Base-by-base conservation (phyloP, 768 basidiomycete genomes). In the Leccinum longicurvipes region DNA sequence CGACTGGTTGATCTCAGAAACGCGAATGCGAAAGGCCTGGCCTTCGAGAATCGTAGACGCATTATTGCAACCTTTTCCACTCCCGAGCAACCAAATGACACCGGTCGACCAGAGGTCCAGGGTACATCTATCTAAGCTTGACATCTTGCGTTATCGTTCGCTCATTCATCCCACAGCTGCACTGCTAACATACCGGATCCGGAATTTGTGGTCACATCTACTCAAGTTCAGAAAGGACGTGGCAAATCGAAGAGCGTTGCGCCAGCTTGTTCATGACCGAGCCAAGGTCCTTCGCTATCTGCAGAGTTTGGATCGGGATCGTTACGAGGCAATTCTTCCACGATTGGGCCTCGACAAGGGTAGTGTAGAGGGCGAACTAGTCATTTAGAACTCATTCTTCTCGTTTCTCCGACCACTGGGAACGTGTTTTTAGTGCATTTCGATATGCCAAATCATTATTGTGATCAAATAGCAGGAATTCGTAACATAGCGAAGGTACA, bases 71-170 rank as follows among this genome's bases (percentile, higher is more conserved):
- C 82, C 27, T 98, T 98, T 73, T 96, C 94, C 1, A 76, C 79
- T 7, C 78, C 81, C 0, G 78, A 77, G 50, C 86, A 82, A 60
- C 80, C 80, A 23, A 83, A 79, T 56, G 90, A 95, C 69, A 77
- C 93, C 0, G 95, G 94, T 41, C 77, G 89, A 41, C 79, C 91
- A 2, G 92, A 93, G 66, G 94, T 97, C 0, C 95, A 97, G 80
- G 93, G 95, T 93, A 67, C 21, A 49, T 27, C 48, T 9, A n/a
- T 50, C 9, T 45, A 32, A 41, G 3, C 51, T 34, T 41, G 17
- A 25, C 52, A 51, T 53, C 25, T 14, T 25, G 51, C 44, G n/a
- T 9, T 8, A 44, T 11, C 24, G 17, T 52, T 54, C 21, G 51
- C 50, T 14, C 48, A 42, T 54, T 28, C 41, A 21, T 54, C 47